Evolutionary conservation across 108 stramenopile genomes (phyloP).

Genomic region (Fistulifera pelliculosa): DNA sequence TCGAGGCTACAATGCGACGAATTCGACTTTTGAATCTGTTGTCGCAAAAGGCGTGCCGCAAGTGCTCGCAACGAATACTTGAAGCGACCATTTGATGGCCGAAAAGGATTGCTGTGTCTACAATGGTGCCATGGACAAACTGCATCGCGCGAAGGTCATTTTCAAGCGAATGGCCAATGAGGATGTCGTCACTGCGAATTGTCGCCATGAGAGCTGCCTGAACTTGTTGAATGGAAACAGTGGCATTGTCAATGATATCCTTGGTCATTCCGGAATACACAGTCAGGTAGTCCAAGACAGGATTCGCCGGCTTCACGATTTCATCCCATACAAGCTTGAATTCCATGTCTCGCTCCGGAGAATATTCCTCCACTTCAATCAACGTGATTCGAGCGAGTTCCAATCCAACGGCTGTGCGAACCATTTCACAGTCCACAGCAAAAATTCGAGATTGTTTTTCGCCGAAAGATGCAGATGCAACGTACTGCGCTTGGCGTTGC

Average conservation of each 20-base stretch:
- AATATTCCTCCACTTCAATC: slow-evolving; percentile 32
- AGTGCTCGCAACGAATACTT: slow-evolving; percentile 68
- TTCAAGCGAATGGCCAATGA: slow-evolving; percentile 90
- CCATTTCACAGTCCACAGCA: slow-evolving; percentile 94
- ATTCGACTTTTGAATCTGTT: slow-evolving; percentile 42
- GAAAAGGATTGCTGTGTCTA: slow-evolving; percentile 86
- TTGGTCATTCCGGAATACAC: slow-evolving; percentile 68
- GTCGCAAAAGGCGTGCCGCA: slow-evolving; percentile 37
- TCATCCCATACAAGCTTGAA: slow-evolving; percentile 57
- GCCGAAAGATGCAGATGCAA: background rate
- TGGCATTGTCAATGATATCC: slow-evolving; percentile 25
- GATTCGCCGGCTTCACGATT: slow-evolving; percentile 64
- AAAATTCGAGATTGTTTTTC: slow-evolving; percentile 36
- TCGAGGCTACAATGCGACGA: slow-evolving; percentile 73
- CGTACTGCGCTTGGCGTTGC: background rate
- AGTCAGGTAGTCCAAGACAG: slow-evolving; percentile 61
- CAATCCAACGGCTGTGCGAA: slow-evolving; percentile 47
- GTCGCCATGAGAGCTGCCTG: slow-evolving; percentile 56
- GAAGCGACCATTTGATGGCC: slow-evolving; percentile 34
- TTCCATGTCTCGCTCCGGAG: slow-evolving; percentile 13
- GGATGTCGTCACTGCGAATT: slow-evolving; percentile 56
- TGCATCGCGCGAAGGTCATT: slow-evolving; percentile 79
- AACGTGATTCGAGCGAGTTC: slow-evolving; percentile 84
- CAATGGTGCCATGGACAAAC: slow-evolving; percentile 56
- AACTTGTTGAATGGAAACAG: slow-evolving; percentile 44